Conservation (phyloP, 2,329 filamentous ascomycete species). For the Hypoxylon sp. region DNA sequence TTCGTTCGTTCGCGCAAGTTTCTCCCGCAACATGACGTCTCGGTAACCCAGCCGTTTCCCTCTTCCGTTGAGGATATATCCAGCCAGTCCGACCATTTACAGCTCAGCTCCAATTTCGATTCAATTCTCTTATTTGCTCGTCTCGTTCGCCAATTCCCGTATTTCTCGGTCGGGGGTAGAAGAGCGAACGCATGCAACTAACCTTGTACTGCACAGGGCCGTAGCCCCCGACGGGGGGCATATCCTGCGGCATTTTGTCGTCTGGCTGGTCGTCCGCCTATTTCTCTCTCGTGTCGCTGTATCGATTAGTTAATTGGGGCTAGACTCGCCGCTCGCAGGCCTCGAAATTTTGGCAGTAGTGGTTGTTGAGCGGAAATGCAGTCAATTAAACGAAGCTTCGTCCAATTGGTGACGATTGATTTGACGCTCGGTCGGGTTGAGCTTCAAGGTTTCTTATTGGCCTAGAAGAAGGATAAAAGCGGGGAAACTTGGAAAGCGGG, state of each 20-base stretch:
- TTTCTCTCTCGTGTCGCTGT: neutral
- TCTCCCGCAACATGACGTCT: neutral
- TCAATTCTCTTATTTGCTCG: neutral
- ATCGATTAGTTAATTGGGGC: neutral
- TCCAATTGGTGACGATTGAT: conserved; percentile 23
- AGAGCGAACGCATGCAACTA: conserved; percentile 53
- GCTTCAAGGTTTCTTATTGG: conserved; percentile 4
- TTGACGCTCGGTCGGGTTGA: neutral
- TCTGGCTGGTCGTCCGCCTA: neutral
- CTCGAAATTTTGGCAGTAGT: neutral
- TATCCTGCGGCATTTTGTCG: conserved; percentile 91
- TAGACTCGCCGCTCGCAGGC: neutral
- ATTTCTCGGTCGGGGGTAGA: neutral
- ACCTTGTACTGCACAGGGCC: conserved; percentile 98
- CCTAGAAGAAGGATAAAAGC: neutral
- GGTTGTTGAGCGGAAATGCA: conserved; percentile 13
- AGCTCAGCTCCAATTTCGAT: neutral
- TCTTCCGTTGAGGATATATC: neutral
- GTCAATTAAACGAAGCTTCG: conserved; percentile 19
- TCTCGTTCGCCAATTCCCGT: neutral
- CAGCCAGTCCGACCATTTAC: neutral
- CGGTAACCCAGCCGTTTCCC: neutral
- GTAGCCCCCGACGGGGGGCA: conserved; percentile 96
- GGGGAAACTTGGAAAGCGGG: neutral
- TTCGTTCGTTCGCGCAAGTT: neutral